Evolutionary conservation across 2,329 filamentous ascomycete species (phyloP).

Genomic region (Neurospora sp.): DNA sequence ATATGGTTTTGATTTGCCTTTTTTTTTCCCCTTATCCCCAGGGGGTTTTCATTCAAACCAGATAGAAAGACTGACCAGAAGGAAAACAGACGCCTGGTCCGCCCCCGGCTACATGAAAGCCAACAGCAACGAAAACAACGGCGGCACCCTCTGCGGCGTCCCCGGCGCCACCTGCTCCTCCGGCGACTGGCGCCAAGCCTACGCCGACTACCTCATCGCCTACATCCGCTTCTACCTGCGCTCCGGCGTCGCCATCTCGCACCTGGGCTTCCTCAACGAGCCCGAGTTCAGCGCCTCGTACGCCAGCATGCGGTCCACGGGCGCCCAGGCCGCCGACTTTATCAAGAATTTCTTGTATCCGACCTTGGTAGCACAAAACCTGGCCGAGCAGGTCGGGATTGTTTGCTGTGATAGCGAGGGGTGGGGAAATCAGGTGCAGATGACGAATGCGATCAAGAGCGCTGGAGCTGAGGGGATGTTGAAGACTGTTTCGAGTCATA

Average conservation of each 20-base stretch:
- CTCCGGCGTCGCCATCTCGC: constrained; percentile 32
- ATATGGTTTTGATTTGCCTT: not conserved
- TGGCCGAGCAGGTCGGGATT: constrained; percentile 23
- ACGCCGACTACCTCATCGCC: constrained; percentile 36
- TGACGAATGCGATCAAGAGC: constrained; percentile 27
- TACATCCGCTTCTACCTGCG: constrained; percentile 37
- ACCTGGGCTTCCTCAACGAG: constrained; percentile 39
- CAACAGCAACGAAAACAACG: constrained; percentile 25
- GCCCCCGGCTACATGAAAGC: constrained; percentile 40
- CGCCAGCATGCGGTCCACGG: constrained; percentile 56
- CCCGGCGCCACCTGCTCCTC: constrained; percentile 27
- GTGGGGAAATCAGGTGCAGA: constrained; percentile 27
- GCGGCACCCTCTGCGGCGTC: constrained; percentile 26
- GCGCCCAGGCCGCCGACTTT: constrained; percentile 53
- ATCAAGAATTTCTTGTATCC: constrained; percentile 34
- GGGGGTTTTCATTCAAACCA: not conserved
- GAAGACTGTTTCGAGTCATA: constrained; percentile 28
- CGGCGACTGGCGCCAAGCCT: constrained; percentile 37
- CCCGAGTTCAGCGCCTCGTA: constrained; percentile 30
- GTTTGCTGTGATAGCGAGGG: constrained; percentile 30
- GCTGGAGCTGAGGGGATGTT: constrained; percentile 22
- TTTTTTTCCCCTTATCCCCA: not conserved
- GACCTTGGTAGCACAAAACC: constrained; percentile 23
- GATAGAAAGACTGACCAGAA: not conserved
- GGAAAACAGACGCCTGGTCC: constrained; percentile 31